phyloP scores from a whole-genome alignment of 176 grass and related monocot species.

The Alloteropsis semialata region DNA sequence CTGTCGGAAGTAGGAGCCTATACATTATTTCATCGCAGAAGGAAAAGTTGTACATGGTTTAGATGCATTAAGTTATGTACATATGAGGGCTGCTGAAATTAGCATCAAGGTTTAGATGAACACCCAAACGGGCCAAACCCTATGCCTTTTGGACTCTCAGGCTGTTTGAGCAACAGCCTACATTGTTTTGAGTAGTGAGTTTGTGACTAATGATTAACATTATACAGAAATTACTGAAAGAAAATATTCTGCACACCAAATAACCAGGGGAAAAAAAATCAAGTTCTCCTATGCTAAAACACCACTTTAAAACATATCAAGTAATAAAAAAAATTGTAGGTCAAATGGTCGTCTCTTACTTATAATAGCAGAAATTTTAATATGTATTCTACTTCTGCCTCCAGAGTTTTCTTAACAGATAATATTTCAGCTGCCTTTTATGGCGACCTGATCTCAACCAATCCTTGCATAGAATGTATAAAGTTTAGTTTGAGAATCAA shows the following conservation, averaged over 20 bases:
- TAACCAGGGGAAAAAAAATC: background rate
- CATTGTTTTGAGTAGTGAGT: background rate
- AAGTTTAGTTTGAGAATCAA: background rate
- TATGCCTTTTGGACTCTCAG: background rate
- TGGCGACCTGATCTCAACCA: background rate
- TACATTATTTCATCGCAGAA: background rate
- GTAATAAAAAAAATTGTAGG: background rate
- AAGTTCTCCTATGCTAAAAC: background rate
- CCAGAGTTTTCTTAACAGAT: background rate
- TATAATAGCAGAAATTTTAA: background rate
- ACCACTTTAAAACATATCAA: background rate
- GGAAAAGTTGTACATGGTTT: background rate
- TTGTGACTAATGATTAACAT: background rate
- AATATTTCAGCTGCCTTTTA: background rate
- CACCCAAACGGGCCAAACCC: background rate
- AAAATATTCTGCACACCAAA: background rate
- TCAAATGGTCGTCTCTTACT: background rate
- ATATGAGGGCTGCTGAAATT: background rate
- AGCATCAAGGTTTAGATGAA: constrained; percentile 2
- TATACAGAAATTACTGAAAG: background rate
- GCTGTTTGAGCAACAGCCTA: background rate
- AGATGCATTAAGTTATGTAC: background rate
- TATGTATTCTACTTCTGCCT: background rate
- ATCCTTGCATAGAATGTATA: background rate
- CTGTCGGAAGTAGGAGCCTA: background rate